A percentile compares a stretch with the other conserved stretches of the same genome.
phyloP scores from a whole-genome alignment of 495 filamentous ascomycete genomes.

The Lepidopterella palustris region DNA sequence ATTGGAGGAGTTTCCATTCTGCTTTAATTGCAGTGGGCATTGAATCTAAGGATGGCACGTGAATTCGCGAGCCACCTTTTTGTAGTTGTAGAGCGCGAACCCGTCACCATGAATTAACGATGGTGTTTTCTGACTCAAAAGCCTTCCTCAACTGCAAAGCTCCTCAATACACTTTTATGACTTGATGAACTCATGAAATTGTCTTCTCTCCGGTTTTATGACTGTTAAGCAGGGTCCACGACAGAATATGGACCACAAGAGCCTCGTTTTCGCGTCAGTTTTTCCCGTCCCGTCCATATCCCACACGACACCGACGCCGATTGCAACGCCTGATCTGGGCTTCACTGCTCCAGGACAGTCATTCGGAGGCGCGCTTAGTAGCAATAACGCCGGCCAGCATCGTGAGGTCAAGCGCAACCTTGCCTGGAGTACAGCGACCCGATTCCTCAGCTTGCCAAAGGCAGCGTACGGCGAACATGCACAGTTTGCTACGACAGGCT shows the following conservation, averaged over 20 bases:
- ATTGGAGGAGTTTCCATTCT: neutral
- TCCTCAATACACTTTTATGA: neutral
- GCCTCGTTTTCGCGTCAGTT: conserved; percentile 29
- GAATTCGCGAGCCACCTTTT: neutral
- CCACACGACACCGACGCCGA: conserved; percentile 36
- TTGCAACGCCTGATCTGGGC: conserved; percentile 35
- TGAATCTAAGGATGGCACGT: neutral
- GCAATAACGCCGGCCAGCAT: conserved; percentile 11
- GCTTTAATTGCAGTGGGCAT: neutral
- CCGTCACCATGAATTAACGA: neutral
- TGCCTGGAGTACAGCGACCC: conserved; percentile 37
- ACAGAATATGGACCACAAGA: conserved; percentile 20
- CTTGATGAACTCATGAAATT: neutral
- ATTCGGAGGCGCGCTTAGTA: conserved; percentile 30
- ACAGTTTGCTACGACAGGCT: neutral
- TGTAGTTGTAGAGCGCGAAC: conserved; percentile 1
- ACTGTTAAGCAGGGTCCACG: neutral
- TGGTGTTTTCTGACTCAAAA: neutral
- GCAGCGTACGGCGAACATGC: neutral
- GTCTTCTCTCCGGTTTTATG: neutral
- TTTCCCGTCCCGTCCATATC: conserved; percentile 27
- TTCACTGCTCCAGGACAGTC: conserved; percentile 29
- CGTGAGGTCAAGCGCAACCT: conserved; percentile 26
- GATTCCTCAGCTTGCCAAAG: conserved; percentile 26
- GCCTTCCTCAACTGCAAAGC: neutral